Conservation (phyloP, 306 rosid genomes). For the Gastrolobium villosum region DNA sequence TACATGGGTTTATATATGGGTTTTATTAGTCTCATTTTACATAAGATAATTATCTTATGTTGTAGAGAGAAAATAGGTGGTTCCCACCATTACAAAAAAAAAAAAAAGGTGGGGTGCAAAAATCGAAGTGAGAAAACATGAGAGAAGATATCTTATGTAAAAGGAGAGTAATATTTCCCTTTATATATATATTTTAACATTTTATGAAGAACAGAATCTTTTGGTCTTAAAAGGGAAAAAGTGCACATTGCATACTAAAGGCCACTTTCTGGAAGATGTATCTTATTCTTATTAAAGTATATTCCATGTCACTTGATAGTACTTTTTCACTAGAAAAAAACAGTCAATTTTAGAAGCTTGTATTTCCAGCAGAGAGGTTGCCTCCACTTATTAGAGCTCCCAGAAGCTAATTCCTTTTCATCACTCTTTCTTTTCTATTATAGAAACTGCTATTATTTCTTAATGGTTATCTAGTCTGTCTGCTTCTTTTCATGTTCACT, state of each 20-base stretch:
- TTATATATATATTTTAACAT: conserved; percentile 16
- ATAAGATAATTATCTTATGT: too few species aligned
- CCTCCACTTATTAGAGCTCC: conserved; percentile 33
- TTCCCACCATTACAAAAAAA: too few species aligned
- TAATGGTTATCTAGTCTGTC: background rate
- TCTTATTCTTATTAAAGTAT: background rate
- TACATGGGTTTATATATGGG: background rate
- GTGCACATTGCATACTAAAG: conserved; percentile 2
- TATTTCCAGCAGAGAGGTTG: background rate
- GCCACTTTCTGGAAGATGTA: conserved; percentile 15
- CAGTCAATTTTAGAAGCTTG: conserved; percentile 34
- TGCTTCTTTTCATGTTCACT: conserved; percentile 33
- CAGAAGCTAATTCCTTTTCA: conserved; percentile 31
- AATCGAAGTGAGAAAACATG: too few species aligned
- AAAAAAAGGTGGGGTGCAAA: too few species aligned
- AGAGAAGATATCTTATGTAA: too few species aligned
- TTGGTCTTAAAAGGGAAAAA: background rate
- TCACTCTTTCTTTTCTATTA: conserved; percentile 7
- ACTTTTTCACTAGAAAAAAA: conserved; percentile 5
- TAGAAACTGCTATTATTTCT: conserved; percentile 24
- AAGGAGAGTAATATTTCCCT: too few species aligned
- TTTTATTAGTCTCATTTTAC: too few species aligned
- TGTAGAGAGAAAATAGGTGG: too few species aligned
- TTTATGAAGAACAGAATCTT: background rate
- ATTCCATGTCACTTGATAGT: conserved; percentile 16